phyloP scores from a whole-genome alignment of 257 asterid species.

The Solanum ahanhuiri region DNA sequence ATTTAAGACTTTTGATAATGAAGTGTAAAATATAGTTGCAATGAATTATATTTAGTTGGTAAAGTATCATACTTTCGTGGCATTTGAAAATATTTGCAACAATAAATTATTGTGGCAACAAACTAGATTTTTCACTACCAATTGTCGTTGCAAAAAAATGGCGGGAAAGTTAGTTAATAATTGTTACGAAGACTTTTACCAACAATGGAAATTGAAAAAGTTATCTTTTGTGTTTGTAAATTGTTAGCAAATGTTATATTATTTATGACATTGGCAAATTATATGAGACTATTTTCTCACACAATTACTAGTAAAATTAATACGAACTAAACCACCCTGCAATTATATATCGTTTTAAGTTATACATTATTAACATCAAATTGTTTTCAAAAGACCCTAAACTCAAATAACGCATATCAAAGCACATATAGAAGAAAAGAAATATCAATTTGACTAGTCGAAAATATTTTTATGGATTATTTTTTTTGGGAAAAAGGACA shows the following conservation, averaged over 20 bases:
- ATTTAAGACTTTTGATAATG: no score
- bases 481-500: no score
- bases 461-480: no score
- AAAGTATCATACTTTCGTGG: no score
- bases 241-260: neutral
- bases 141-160: neutral
- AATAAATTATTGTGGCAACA: no score
- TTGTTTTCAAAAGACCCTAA: no score
- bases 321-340: neutral
- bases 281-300: no score
- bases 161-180: neutral
- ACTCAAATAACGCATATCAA: neutral
- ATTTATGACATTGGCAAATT: neutral
- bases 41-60: no score
- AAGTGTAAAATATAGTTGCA: neutral
- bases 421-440: no score
- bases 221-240: neutral
- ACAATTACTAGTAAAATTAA: neutral
- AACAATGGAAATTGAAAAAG: neutral
- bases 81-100: neutral
- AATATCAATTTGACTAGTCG: neutral
- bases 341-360: no score
- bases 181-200: neutral
- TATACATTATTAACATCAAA: neutral
- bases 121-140: neutral